Evolutionary conservation across 2,329 filamentous ascomycete genomes (phyloP), one percentile per base, ranked within the genome.

Genomic region (Drechslerella coelobrocha): DNA sequence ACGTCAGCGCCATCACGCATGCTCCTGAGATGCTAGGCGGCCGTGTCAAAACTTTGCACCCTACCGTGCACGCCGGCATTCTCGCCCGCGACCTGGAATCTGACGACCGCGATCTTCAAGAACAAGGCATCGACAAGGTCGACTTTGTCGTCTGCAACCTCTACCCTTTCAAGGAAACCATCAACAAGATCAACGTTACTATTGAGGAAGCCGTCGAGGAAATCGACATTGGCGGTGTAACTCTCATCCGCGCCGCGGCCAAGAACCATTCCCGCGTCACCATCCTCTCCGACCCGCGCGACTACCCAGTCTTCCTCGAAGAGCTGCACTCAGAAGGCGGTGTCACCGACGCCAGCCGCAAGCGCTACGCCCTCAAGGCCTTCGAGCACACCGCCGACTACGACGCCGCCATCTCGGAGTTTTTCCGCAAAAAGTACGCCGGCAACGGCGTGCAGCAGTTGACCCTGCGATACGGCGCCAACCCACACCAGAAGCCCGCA

Each of bases 351-450:
- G 83, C 86, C 71, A 95, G 88, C 83, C 88, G 92, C 75, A 92
- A 96, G 79, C 83, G 86, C 65, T 97, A 96, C 78, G 93, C 94
- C 24, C 86, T 97, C 77, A 99, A 99, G 85, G 94, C 94, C 14
- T 99, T 99, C 78, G 91, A 96, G 82, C 94, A 97, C 81, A 99
- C 94, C 39, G 92, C 94, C 74, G 92, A 96, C 80, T 99, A 99
- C 80, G 94, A 99, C 79, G 85, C 87, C 45, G 91, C 94, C 76
- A 99, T 99, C 79, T 89, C 93, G 34, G 90, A 90, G 77, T 99
- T 96, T 84, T 99, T 99, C 87, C 89, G 94, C 79, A 93, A 95
- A 84, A 89, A 96, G 82, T 99, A 97, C 78, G 92, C 94, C 65
- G 87, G 88, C 73, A 88, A 92, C 68, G 92, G 92, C 74, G 81